A percentile compares a stretch with the other conserved stretches of the same genome.
Conservation (phyloP, 345 rosid genomes). For the Rhodamnia argentea region DNA sequence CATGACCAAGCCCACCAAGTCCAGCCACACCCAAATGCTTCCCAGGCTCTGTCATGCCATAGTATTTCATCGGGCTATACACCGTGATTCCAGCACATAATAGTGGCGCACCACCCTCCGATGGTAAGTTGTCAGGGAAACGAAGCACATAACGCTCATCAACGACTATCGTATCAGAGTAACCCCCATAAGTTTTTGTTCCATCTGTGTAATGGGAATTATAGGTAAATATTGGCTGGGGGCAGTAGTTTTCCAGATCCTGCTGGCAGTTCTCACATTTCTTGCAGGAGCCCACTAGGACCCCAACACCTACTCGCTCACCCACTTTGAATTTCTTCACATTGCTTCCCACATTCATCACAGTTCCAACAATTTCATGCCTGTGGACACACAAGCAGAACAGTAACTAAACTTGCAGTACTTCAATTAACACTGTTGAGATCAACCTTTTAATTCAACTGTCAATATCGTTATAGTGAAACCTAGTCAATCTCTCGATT, state of each 20-base stretch:
- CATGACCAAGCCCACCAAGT: slow-evolving; percentile 89
- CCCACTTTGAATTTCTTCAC: slow-evolving; percentile 60
- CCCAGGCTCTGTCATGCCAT: slow-evolving; percentile 74
- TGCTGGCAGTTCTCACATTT: slow-evolving; percentile 63
- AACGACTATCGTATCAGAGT: slow-evolving; percentile 60
- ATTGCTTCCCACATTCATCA: slow-evolving; percentile 47
- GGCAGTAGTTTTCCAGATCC: slow-evolving; percentile 73
- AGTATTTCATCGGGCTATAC: slow-evolving; percentile 85
- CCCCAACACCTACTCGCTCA: slow-evolving; percentile 76
- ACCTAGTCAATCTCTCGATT: background rate
- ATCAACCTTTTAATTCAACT: background rate
- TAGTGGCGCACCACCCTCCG: slow-evolving; percentile 63
- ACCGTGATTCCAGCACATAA: slow-evolving; percentile 88
- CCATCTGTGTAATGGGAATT: slow-evolving; percentile 42
- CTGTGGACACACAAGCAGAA: slow-evolving; percentile 14
- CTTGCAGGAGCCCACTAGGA: slow-evolving; percentile 58
- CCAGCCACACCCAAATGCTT: slow-evolving; percentile 87
- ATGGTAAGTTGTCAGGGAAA: slow-evolving; percentile 56
- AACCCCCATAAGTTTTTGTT: slow-evolving; percentile 62
- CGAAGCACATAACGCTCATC: slow-evolving; percentile 59
- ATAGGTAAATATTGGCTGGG: slow-evolving; percentile 40
- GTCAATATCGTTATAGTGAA: background rate
- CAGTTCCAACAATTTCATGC: slow-evolving; percentile 79
- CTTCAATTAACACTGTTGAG: background rate
- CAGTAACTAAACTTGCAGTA: background rate